Percentiles rank a stretch among this genome's conserved stretches.
Conservation (phyloP, 306 rosid species). For the Castanospermum australe region DNA sequence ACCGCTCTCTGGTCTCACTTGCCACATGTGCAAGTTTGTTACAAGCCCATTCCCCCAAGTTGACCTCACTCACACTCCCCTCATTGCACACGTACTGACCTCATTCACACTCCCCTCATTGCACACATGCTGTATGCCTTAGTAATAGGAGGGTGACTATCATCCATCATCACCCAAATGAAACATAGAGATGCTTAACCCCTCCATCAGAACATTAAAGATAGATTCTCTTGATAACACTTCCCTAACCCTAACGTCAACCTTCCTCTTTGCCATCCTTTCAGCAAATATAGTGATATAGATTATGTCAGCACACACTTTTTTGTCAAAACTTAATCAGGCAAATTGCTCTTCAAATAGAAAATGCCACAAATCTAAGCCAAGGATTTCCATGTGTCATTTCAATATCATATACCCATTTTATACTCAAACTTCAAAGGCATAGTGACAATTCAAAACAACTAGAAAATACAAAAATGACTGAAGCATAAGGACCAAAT, state of each 20-base stretch:
- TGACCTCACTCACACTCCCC: too few relatives aligned
- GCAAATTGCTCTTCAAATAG: neutral
- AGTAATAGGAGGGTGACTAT: too few relatives aligned
- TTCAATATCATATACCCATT: neutral
- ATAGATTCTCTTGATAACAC: neutral
- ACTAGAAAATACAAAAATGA: neutral
- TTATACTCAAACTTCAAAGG: conserved; percentile 9
- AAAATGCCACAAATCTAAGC: neutral
- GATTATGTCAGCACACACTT: neutral
- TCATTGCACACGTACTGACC: too few relatives aligned
- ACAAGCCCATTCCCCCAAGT: too few relatives aligned
- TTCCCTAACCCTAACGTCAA: neutral
- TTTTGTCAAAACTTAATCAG: neutral
- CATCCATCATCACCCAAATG: neutral
- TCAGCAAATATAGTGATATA: neutral
- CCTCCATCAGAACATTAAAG: neutral
- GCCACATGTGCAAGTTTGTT: too few relatives aligned
- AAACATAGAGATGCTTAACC: neutral
- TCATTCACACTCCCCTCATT: too few relatives aligned
- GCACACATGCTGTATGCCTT: too few relatives aligned
- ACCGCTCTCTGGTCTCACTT: too few relatives aligned
- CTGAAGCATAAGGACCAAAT: neutral
- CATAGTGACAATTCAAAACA: conserved; percentile 13
- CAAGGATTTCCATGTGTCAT: conserved; percentile 1
- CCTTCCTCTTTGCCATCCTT: neutral